phyloP scores from a whole-genome alignment of 495 filamentous ascomycete species.

The Glonium stellatum region DNA sequence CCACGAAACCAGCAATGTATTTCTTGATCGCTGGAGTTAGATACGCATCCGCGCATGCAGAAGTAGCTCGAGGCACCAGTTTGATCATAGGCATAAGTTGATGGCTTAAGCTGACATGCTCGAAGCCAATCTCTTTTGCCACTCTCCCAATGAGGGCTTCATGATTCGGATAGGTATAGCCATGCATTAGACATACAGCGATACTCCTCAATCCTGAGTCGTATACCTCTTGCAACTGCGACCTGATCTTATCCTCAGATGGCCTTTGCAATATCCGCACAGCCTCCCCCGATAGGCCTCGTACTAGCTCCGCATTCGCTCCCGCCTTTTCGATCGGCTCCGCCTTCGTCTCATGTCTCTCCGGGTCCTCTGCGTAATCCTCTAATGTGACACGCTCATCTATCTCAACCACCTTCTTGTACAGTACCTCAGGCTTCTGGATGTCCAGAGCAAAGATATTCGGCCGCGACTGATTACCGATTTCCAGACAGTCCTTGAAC shows the following conservation, averaged over 20 bases:
- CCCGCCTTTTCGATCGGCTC: conserved; percentile 43
- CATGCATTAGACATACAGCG: conserved; percentile 74
- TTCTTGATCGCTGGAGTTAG: conserved; percentile 92
- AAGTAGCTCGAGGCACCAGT: conserved; percentile 78
- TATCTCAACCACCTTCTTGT: conserved; percentile 42
- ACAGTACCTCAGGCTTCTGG: conserved; percentile 42
- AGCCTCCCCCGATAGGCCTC: conserved; percentile 61
- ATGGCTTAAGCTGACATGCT: conserved; percentile 65
- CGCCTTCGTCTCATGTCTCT: conserved; percentile 47
- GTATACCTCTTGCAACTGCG: conserved; percentile 52
- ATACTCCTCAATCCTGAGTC: conserved; percentile 60
- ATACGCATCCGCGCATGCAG: conserved; percentile 92
- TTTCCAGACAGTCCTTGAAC: conserved; percentile 85
- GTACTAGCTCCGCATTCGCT: conserved; percentile 49
- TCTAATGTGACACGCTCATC: conserved; percentile 58
- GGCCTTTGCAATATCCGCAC: conserved; percentile 60
- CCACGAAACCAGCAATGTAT: conserved; percentile 85
- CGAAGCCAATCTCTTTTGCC: conserved; percentile 65
- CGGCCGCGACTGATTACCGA: conserved; percentile 42
- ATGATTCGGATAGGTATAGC: conserved; percentile 72
- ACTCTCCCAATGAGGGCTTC: conserved; percentile 62
- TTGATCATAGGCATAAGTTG: conserved; percentile 95
- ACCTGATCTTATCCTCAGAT: conserved; percentile 44
- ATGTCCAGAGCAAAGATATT: conserved; percentile 45
- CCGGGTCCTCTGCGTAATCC: conserved; percentile 78